phyloP scores from a whole-genome alignment of 1,284 basidiomycete genomes.

The Phaffia rhodozyma region DNA sequence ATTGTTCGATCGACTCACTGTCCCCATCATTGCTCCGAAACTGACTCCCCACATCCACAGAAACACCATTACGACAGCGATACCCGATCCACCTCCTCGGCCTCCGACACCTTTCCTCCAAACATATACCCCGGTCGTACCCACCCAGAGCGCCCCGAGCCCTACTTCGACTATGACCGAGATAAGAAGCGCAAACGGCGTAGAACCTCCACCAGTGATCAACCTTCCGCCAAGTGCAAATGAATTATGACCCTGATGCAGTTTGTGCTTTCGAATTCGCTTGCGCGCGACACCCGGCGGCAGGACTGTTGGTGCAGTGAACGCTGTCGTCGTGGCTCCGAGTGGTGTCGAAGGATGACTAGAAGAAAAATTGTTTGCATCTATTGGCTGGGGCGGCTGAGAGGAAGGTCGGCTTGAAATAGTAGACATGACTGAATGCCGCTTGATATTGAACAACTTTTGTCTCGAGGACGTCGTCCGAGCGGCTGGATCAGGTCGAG shows the following conservation, averaged over 20 bases:
- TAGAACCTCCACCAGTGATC: conserved; percentile 68
- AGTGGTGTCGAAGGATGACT: neutral
- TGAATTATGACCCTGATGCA: conserved; percentile 56
- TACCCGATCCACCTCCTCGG: conserved; percentile 61
- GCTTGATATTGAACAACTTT: conserved; percentile 12
- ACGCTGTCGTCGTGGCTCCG: neutral
- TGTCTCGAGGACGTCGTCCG: too few relatives aligned
- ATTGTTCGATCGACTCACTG: conserved; percentile 41
- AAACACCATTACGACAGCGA: conserved; percentile 57
- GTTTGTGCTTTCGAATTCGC: conserved; percentile 42
- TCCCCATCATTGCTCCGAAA: conserved; percentile 58
- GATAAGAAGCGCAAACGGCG: conserved; percentile 57
- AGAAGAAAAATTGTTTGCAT: neutral
- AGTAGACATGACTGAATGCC: neutral
- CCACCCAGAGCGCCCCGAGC: conserved; percentile 66
- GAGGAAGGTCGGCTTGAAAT: conserved; percentile 11
- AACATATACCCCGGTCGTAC: conserved; percentile 73
- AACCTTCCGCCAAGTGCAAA: conserved; percentile 60
- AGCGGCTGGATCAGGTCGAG: too few relatives aligned
- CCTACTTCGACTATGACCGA: conserved; percentile 51
- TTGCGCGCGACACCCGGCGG: neutral
- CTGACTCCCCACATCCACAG: conserved; percentile 24
- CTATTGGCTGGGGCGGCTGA: conserved; percentile 15
- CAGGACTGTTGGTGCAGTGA: neutral
- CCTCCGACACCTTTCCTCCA: conserved; percentile 63